phyloP scores from a whole-genome alignment of 345 rosid genomes.

The Limnanthes douglasii region DNA sequence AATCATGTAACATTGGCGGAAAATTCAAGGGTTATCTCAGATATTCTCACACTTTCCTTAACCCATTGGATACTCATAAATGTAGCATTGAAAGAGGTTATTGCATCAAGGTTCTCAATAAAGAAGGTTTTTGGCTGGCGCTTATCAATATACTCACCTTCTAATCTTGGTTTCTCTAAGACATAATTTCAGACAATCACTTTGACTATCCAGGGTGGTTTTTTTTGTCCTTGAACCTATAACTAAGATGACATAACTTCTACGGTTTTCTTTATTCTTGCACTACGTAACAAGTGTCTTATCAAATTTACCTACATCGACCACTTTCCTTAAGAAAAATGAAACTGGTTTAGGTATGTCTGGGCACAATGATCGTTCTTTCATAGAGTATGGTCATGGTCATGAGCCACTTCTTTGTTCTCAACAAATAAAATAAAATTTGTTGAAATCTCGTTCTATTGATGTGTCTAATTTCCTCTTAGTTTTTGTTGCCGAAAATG shows the following conservation, averaged over 20 bases:
- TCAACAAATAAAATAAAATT: slow-evolving; percentile 18
- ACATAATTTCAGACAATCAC: slow-evolving; percentile 31
- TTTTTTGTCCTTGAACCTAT: slow-evolving; percentile 43
- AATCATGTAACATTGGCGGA: slow-evolving; percentile 20
- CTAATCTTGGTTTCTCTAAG: slow-evolving; percentile 38
- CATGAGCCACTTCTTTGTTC: slow-evolving; percentile 14
- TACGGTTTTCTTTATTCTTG: slow-evolving; percentile 27
- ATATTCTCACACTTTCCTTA: slow-evolving; percentile 14
- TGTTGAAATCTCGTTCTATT: slow-evolving; percentile 22
- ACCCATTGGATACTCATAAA: slow-evolving; percentile 31
- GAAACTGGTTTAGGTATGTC: slow-evolving; percentile 11
- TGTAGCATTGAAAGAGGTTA: slow-evolving; percentile 28
- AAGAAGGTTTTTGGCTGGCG: slow-evolving; percentile 32
- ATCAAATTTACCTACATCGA: slow-evolving; percentile 18
- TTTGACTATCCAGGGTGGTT: slow-evolving; percentile 69
- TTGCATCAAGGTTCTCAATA: slow-evolving; percentile 30
- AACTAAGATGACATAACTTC: slow-evolving; percentile 32
- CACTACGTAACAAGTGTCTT: slow-evolving; percentile 16
- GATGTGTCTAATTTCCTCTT: slow-evolving; percentile 44
- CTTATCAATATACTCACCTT: slow-evolving; percentile 39
- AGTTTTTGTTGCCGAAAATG: slow-evolving; percentile 41
- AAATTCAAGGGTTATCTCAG: slow-evolving; percentile 23
- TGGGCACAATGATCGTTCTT: slow-evolving; percentile 8
- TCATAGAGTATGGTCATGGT: slow-evolving; percentile 6
- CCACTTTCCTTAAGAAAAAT: slow-evolving; percentile 14